A percentile compares a stretch with the other conserved stretches of the same genome.
Evolutionary conservation across 768 basidiomycete genomes (phyloP).

Genomic region (Coprinopsis sp.): DNA sequence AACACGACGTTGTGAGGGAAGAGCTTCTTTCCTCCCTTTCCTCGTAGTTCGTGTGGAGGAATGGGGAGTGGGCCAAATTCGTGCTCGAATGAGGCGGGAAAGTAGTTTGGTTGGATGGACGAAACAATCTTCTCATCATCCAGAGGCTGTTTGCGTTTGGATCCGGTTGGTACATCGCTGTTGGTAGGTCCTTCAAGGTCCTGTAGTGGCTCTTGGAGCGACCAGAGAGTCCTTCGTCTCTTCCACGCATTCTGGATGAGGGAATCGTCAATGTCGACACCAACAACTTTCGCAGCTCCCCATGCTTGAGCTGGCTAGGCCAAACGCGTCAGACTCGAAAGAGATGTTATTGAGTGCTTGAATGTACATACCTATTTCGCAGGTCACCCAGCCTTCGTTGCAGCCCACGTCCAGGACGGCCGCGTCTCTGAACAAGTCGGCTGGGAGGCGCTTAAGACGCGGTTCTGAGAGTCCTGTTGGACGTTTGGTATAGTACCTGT

Average conservation of each 20-base stretch:
- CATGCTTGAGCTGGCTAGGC: slow-evolving; percentile 51
- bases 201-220: slow-evolving; percentile 46
- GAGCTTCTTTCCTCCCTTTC: slow-evolving; percentile 10
- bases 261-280: slow-evolving; percentile 80
- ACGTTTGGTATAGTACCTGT: slow-evolving; percentile 76
- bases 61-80: slow-evolving; percentile 73
- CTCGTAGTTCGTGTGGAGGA: slow-evolving; percentile 38
- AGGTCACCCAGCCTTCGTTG: slow-evolving; percentile 82
- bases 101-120: slow-evolving; percentile 51
- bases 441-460: slow-evolving; percentile 59
- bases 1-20: slow-evolving; percentile 85
- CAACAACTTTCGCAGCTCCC: slow-evolving; percentile 63
- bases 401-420: slow-evolving; percentile 81
- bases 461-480: slow-evolving; percentile 50
- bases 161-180: background rate
- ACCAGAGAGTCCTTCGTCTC: slow-evolving; percentile 66
- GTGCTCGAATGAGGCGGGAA: slow-evolving; percentile 74
- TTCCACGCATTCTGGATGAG: slow-evolving; percentile 77
- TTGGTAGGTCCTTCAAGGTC: background rate
- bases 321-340: slow-evolving; percentile 1
- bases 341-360: background rate
- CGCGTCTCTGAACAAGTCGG: slow-evolving; percentile 45
- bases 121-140: no score
- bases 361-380: slow-evolving; percentile 65
- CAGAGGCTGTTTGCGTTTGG: background rate